phyloP scores from a whole-genome alignment of 208 protist species.

The Histomonas meleagridis region DNA sequence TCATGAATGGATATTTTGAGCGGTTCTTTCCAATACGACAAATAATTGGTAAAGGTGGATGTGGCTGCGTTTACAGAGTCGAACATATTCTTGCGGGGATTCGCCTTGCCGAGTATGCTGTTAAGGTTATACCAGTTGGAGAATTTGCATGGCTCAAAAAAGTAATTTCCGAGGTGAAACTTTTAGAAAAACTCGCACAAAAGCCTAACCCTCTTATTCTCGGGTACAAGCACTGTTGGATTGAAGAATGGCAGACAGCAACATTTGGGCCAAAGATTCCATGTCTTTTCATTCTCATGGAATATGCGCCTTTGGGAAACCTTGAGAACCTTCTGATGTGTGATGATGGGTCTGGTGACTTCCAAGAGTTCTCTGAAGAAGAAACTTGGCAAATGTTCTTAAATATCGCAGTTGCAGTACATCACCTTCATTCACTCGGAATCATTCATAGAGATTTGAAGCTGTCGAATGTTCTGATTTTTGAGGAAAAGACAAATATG shows the following conservation, averaged over 20 bases:
- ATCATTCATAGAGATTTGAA: constrained; percentile 52
- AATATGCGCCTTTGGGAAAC: constrained; percentile 49
- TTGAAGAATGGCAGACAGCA: constrained; percentile 46
- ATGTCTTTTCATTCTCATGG: constrained; percentile 53
- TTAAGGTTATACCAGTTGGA: constrained; percentile 51
- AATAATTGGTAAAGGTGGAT: constrained; percentile 49
- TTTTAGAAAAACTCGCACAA: constrained; percentile 45
- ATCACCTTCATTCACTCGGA: constrained; percentile 45
- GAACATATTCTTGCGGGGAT: constrained; percentile 46
- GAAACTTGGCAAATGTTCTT: background rate
- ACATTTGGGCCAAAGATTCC: constrained; percentile 48
- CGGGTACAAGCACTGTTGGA: constrained; percentile 51
- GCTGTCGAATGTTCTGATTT: constrained; percentile 44
- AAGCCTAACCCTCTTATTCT: constrained; percentile 47
- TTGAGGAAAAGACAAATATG: background rate
- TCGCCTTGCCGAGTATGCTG: constrained; percentile 46
- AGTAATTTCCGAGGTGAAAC: constrained; percentile 45
- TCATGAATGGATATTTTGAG: constrained; percentile 49
- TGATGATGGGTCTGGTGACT: background rate
- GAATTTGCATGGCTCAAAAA: constrained; percentile 39
- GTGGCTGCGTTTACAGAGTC: constrained; percentile 43
- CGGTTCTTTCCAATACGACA: constrained; percentile 41
- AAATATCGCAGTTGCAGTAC: background rate
- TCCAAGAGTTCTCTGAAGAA: background rate
- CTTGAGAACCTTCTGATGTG: constrained; percentile 38